Percentiles rank a stretch among this genome's conserved stretches.
Conservation (phyloP, 495 filamentous ascomycete genomes). For the Polyplosphaeria fusca region DNA sequence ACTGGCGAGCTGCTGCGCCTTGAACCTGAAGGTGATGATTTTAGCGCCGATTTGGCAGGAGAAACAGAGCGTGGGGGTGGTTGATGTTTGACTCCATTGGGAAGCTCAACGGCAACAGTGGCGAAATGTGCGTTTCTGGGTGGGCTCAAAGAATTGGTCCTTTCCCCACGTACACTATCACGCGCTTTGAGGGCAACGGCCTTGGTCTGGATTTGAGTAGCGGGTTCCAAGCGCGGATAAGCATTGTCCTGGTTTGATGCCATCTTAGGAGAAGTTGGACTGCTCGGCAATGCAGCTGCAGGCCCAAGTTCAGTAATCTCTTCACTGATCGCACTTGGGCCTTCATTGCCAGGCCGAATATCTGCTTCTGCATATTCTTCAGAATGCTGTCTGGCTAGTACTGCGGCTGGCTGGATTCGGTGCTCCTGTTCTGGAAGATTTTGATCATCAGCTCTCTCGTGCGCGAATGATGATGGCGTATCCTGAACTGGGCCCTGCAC, state of each 20-base stretch:
- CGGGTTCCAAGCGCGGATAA: slow-evolving; percentile 3
- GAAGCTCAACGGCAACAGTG: slow-evolving; percentile 51
- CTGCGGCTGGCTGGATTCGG: not conserved
- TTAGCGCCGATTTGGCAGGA: slow-evolving; percentile 83
- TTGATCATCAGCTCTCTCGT: no score
- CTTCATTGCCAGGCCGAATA: not conserved
- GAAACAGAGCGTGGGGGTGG: slow-evolving; percentile 79
- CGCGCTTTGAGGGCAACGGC: not conserved
- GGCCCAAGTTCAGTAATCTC: not conserved
- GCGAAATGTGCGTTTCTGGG: slow-evolving; percentile 73
- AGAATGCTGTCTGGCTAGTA: slow-evolving; percentile 18
- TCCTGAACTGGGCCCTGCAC: not conserved
- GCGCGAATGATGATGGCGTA: no score
- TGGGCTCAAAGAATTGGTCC: slow-evolving; percentile 57
- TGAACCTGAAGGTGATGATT: slow-evolving; percentile 53
- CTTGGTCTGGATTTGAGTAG: not conserved
- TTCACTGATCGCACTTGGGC: slow-evolving; percentile 7
- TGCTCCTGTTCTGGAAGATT: no score
- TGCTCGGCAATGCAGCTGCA: not conserved
- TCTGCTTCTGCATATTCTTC: slow-evolving; percentile 25
- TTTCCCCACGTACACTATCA: slow-evolving; percentile 18
- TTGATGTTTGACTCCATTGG: slow-evolving; percentile 58
- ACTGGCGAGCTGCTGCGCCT: slow-evolving; percentile 34
- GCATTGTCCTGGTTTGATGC: slow-evolving; percentile 14
- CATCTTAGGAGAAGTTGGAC: slow-evolving; percentile 11